Percentiles rank a stretch among this genome's conserved stretches.
These are phyloP conservation scores for Globisporangium spiculum DNA, from an alignment of 352 stramenopile species.

Conservation along the genomic window DNA sequence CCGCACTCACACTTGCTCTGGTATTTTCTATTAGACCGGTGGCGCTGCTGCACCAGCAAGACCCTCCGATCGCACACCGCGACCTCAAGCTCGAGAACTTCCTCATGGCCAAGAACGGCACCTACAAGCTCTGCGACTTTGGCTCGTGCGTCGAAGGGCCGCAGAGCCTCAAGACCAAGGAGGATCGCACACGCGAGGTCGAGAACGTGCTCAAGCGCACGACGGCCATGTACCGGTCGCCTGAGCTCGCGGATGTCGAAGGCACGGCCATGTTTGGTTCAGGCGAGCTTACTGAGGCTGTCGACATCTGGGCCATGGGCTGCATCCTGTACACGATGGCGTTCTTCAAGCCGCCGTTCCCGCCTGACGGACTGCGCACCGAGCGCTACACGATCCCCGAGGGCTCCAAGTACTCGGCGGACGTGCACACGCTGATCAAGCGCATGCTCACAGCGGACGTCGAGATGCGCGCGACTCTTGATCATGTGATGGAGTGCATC, in stretches of 20 bases:
- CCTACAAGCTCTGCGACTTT: slow-evolving; percentile 97
- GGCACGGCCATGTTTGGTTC: slow-evolving; percentile 90
- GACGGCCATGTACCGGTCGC: slow-evolving; percentile 97
- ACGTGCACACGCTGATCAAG: slow-evolving; percentile 88
- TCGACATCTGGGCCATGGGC: slow-evolving; percentile 94
- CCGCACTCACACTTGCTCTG: neutral
- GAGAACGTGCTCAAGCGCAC: slow-evolving; percentile 96
- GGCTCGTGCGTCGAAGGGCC: slow-evolving; percentile 87
- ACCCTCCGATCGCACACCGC: slow-evolving; percentile 93
- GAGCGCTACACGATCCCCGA: slow-evolving; percentile 92
- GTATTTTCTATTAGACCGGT: slow-evolving; percentile 38
- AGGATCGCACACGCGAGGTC: slow-evolving; percentile 84
- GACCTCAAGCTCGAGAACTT: slow-evolving; percentile 99
- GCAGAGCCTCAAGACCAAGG: slow-evolving; percentile 76
- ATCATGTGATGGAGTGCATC: slow-evolving; percentile 91
- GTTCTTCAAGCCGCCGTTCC: slow-evolving; percentile 96
- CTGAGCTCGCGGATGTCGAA: slow-evolving; percentile 96
- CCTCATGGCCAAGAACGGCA: slow-evolving; percentile 79
- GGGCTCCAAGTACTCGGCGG: slow-evolving; percentile 85
- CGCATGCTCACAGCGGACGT: slow-evolving; percentile 90
- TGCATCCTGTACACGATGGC: slow-evolving; percentile 96
- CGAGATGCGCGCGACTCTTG: slow-evolving; percentile 89
- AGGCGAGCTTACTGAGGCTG: slow-evolving; percentile 88
- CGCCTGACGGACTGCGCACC: slow-evolving; percentile 92
- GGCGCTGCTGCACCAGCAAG: slow-evolving; percentile 57